These are phyloP conservation scores for Pichia sp. DNA, from an alignment of 1,139 yeast genomes.

Conservation along the genomic window DNA sequence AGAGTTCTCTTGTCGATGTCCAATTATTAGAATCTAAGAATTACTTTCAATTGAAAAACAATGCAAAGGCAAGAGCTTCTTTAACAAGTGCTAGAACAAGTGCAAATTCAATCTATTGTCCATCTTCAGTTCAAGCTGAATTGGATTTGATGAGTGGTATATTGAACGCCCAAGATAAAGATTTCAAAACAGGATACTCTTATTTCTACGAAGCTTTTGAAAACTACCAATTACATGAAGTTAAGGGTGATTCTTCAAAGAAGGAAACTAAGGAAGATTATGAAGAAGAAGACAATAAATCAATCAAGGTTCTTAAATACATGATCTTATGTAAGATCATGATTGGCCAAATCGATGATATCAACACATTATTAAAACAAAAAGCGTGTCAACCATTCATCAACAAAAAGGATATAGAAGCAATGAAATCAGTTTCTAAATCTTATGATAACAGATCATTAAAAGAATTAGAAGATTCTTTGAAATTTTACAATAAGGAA, in stretches of 20 bases:
- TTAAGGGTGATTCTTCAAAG: conserved; percentile 26
- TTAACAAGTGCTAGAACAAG: conserved; percentile 95
- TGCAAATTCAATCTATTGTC: conserved; percentile 94
- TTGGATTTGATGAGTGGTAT: conserved; percentile 95
- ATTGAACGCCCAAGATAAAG: conserved; percentile 95
- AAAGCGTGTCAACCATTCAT: conserved; percentile 82
- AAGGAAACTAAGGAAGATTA: conserved; percentile 2
- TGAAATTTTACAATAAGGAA: conserved; percentile 69
- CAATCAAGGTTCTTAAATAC: conserved; percentile 82
- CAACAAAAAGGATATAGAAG: conserved; percentile 58
- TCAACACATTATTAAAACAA: conserved; percentile 70
- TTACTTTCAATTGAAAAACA: conserved; percentile 87
- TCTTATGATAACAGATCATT: conserved; percentile 91
- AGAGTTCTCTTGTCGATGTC: conserved; percentile 91
- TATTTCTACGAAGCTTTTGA: conserved; percentile 95
- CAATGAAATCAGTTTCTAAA: conserved; percentile 90
- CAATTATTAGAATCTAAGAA: conserved; percentile 89
- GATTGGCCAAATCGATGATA: conserved; percentile 83
- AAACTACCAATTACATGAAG: conserved; percentile 55
- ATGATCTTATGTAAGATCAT: conserved; percentile 91
- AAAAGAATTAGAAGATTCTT: conserved; percentile 82
- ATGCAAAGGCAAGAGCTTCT: conserved; percentile 92
- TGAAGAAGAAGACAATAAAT: conserved; percentile 56
- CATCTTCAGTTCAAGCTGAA: conserved; percentile 93
- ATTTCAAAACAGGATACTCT: conserved; percentile 93